Evolutionary conservation across 768 basidiomycete genomes (phyloP).

Genomic region (Suillus paluster): DNA sequence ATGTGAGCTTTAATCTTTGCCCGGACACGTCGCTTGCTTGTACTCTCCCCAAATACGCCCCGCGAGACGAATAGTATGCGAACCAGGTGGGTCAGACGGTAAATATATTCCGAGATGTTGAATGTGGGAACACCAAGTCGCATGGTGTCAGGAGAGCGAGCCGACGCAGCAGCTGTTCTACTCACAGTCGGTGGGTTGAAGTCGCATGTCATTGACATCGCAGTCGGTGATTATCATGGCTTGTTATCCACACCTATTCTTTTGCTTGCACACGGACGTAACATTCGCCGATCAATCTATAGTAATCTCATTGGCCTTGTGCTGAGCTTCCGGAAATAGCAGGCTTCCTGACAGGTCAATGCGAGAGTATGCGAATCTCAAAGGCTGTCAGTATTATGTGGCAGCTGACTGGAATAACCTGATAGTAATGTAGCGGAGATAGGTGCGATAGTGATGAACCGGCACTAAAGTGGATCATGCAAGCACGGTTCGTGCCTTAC

Average conservation of each 20-base stretch:
- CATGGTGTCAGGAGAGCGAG: not conserved
- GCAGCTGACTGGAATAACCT: conserved; percentile 5
- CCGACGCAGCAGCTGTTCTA: not conserved
- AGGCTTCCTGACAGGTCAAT: not conserved
- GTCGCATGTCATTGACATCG: not conserved
- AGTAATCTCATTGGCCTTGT: not conserved
- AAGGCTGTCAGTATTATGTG: not conserved
- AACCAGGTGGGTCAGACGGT: too few species aligned
- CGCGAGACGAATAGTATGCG: too few species aligned
- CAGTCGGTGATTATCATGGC: not conserved
- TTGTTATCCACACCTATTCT: not conserved
- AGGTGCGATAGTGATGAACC: conserved; percentile 1
- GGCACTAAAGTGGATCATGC: not conserved
- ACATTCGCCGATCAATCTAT: not conserved
- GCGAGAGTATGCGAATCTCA: not conserved
- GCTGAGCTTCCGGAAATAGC: not conserved
- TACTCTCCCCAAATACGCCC: too few species aligned
- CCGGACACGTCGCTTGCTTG: too few species aligned
- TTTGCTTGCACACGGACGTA: not conserved
- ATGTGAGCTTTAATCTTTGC: too few species aligned
- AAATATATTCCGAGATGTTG: not conserved
- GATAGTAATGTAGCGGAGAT: conserved; percentile 21
- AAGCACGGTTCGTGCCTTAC: not conserved
- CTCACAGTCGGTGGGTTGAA: not conserved
- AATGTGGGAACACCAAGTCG: not conserved